phyloP scores from a whole-genome alignment of 768 basidiomycete species.

The Mycena vulgaris region DNA sequence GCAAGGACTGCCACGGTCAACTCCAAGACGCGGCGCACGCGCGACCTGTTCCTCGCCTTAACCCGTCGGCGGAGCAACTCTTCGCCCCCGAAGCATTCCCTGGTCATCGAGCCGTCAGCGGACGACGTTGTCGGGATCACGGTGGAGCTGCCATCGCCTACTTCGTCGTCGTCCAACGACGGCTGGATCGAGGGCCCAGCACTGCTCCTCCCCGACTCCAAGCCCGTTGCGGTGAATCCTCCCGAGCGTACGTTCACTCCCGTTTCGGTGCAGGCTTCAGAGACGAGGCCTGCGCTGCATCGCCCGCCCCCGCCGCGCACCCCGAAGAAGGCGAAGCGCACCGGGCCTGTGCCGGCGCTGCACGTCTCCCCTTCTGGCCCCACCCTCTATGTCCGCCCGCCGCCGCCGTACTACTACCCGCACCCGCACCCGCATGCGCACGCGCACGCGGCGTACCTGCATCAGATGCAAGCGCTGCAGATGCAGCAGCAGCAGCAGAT shows the following conservation, averaged over 20 bases:
- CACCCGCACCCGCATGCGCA: slow-evolving; percentile 19
- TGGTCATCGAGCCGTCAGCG: slow-evolving; percentile 28
- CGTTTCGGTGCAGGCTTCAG: background rate
- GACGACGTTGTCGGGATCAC: slow-evolving; percentile 28
- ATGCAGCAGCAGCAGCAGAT: slow-evolving; percentile 33
- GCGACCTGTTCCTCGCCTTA: slow-evolving; percentile 60
- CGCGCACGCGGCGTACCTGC: slow-evolving; percentile 29
- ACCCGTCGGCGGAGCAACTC: slow-evolving; percentile 60
- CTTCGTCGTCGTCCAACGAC: slow-evolving; percentile 49
- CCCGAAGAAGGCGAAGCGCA: slow-evolving; percentile 32
- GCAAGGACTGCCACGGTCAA: slow-evolving; percentile 38
- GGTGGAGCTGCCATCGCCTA: slow-evolving; percentile 42
- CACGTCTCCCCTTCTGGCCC: background rate
- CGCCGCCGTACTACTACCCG: slow-evolving; percentile 33
- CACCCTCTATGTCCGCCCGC: slow-evolving; percentile 21
- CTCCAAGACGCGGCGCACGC: slow-evolving; percentile 56
- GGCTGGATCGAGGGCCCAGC: slow-evolving; percentile 58
- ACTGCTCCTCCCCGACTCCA: slow-evolving; percentile 9
- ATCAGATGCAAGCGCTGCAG: slow-evolving; percentile 36
- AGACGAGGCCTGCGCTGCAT: background rate
- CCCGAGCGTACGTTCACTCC: slow-evolving; percentile 19
- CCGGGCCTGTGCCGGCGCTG: background rate
- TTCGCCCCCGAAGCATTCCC: slow-evolving; percentile 46
- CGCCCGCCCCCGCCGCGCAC: slow-evolving; percentile 6
- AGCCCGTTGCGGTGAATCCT: background rate